A percentile compares a stretch with the other conserved stretches of the same genome.
phyloP scores from a whole-genome alignment of 2,329 filamentous ascomycete genomes.

The Arachnomyces sp. region DNA sequence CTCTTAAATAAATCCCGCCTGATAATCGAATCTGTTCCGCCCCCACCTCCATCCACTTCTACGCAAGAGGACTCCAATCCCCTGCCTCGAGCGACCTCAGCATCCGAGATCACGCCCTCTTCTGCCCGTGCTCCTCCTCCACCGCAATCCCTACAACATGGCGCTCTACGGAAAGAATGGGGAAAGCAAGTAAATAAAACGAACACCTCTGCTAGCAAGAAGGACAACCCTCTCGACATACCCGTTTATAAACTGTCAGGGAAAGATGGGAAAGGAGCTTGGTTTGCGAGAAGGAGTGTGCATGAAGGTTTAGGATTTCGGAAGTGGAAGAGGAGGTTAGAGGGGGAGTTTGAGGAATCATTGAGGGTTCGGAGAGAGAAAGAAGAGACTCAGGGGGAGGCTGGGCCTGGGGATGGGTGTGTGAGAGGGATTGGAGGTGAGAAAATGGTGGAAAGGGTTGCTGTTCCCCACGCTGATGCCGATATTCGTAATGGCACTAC shows the following conservation, averaged over 20 bases:
- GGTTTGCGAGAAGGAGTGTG: conserved; percentile 80
- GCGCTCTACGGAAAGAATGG: conserved; percentile 69
- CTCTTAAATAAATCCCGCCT: conserved; percentile 61
- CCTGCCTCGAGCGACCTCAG: conserved; percentile 45
- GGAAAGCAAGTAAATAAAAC: conserved; percentile 64
- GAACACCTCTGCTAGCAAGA: conserved; percentile 41
- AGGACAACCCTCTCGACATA: conserved; percentile 68
- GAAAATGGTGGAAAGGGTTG: conserved; percentile 57
- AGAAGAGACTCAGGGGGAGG: conserved; percentile 53
- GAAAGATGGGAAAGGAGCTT: conserved; percentile 74
- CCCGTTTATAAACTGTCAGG: conserved; percentile 69
- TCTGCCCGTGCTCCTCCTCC: conserved; percentile 26
- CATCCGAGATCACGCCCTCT: conserved; percentile 48
- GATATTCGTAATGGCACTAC: conserved; percentile 4
- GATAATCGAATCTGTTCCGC: conserved; percentile 68
- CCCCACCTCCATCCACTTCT: conserved; percentile 32
- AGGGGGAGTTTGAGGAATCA: conserved; percentile 71
- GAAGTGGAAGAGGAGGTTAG: conserved; percentile 67
- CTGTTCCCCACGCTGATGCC: conserved; percentile 43
- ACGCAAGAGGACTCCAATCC: conserved; percentile 32
- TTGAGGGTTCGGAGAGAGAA: conserved; percentile 61
- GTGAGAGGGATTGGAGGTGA: conserved; percentile 83
- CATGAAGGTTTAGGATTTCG: conserved; percentile 70
- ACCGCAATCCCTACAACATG: conserved; percentile 40
- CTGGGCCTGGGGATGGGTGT: conserved; percentile 53